Conservation (phyloP, 305 asterid genomes). For the Fraxinus baroniana region DNA sequence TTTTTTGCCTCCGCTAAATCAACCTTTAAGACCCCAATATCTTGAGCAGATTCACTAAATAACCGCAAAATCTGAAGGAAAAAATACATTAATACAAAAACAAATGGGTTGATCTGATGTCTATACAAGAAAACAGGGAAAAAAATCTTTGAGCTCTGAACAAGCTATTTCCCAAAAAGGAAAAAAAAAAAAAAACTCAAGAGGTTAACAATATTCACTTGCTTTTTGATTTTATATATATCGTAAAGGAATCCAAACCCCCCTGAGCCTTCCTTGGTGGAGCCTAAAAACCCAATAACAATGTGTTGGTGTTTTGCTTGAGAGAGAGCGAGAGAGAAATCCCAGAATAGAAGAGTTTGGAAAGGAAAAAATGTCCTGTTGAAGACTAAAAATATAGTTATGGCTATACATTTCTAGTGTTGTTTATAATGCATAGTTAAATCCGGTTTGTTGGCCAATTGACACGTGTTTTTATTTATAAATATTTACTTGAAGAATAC, state of each 20-base stretch:
- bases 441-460: not conserved
- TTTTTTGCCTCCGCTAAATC: conserved; percentile 86
- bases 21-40: conserved; percentile 74
- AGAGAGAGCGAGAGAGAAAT: too few species aligned
- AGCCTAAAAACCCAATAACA: not conserved
- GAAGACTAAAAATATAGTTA: not conserved
- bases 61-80: conserved; percentile 85
- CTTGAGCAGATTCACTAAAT: conserved; percentile 95
- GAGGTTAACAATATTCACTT: too few species aligned
- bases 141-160: conserved; percentile 23
- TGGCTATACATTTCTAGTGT: not conserved
- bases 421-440: not conserved
- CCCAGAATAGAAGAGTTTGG: not conserved
- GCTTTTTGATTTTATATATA: too few species aligned
- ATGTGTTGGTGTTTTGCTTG: not conserved
- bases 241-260: not conserved
- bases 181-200: not conserved
- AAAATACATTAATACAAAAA: conserved; percentile 10
- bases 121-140: conserved; percentile 1
- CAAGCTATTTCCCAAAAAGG: conserved; percentile 15
- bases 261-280: not conserved
- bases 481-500: not conserved
- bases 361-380: not conserved
- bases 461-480: not conserved
- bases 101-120: conserved; percentile 16